Conservation (phyloP, 768 basidiomycete genomes). For the Termitomyces sp. region DNA sequence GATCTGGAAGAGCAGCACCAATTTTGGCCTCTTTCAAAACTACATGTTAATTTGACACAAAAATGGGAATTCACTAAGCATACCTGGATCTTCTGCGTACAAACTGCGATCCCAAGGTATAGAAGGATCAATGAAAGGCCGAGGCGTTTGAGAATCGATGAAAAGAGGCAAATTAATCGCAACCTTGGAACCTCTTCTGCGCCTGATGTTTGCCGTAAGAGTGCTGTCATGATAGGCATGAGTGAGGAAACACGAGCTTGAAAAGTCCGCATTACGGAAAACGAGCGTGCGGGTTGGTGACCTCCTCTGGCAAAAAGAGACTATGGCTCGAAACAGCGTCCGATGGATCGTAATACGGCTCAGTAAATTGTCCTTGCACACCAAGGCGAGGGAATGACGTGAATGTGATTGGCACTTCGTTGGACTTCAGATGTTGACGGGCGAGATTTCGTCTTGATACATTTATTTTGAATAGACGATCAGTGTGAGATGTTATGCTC, state of each 20-base stretch:
- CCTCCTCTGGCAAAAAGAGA: conserved; percentile 90
- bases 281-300: conserved; percentile 95
- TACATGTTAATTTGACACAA: conserved; percentile 8
- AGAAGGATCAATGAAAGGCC: conserved; percentile 89
- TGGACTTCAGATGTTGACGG: conserved; percentile 73
- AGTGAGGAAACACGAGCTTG: conserved; percentile 4
- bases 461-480: background rate
- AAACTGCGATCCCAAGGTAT: conserved; percentile 84
- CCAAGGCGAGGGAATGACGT: conserved; percentile 96
- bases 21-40: conserved; percentile 69
- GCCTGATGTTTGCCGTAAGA: conserved; percentile 94
- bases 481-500: conserved; percentile 14
- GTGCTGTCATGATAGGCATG: conserved; percentile 52
- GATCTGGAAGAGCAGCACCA: conserved; percentile 84
- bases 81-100: conserved; percentile 84
- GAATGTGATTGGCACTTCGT: conserved; percentile 89
- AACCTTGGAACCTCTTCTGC: conserved; percentile 88
- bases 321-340: conserved; percentile 86
- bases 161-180: conserved; percentile 93
- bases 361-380: conserved; percentile 85
- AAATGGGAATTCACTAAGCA: conserved; percentile 19
- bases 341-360: conserved; percentile 76
- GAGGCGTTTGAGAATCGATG: conserved; percentile 82
- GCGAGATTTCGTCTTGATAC: conserved; percentile 72
- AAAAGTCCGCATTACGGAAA: conserved; percentile 67